Percentiles rank a stretch among this genome's conserved stretches.
These are phyloP conservation scores for Carex littledalei DNA, from an alignment of 176 grass and related monocot species.

Conservation along the genomic window DNA sequence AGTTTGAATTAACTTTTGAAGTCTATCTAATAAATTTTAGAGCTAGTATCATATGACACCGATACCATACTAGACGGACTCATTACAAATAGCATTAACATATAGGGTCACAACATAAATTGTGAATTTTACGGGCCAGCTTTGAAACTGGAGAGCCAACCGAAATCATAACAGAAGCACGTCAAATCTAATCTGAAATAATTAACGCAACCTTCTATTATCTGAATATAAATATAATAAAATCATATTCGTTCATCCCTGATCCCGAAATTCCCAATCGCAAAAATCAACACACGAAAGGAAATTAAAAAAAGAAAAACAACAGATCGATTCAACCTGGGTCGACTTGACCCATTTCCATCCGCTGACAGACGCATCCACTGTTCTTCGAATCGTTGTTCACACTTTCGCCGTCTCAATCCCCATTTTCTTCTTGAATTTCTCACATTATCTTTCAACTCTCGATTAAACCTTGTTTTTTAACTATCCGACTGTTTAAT, in stretches of 20 bases:
- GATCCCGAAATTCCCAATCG: background rate
- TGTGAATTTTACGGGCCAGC: background rate
- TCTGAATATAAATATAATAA: background rate
- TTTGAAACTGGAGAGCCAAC: background rate
- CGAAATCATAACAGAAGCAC: background rate
- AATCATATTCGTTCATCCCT: background rate
- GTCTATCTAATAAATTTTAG: too few relatives aligned
- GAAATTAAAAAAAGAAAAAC: background rate
- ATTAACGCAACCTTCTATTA: background rate
- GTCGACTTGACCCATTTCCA: background rate
- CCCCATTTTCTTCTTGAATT: background rate
- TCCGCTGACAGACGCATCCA: background rate
- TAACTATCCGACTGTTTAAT: background rate
- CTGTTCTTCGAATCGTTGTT: slow-evolving; percentile 4
- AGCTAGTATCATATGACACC: too few relatives aligned
- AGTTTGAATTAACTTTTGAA: too few relatives aligned
- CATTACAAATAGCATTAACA: too few relatives aligned
- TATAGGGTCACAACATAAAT: background rate
- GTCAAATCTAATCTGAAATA: background rate
- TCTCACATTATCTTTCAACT: background rate
- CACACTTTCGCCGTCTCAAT: background rate
- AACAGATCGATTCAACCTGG: background rate
- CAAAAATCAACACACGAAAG: background rate
- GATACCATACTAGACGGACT: too few relatives aligned
- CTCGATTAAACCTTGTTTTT: background rate